Conservation (phyloP, 495 filamentous ascomycete genomes). For the Penicillium malachiteum region DNA sequence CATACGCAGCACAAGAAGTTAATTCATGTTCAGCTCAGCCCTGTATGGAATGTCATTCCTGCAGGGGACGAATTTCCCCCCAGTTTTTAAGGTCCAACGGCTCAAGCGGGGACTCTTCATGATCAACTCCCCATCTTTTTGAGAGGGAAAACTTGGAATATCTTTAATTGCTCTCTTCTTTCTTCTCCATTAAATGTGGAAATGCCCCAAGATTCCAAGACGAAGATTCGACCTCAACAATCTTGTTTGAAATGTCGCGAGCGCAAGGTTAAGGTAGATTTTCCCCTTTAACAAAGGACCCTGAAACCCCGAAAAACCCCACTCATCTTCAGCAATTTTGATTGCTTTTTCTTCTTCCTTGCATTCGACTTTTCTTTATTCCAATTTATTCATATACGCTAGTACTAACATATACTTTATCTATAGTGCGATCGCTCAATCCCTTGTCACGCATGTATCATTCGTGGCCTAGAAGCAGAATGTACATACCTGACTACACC, state of each 20-base stretch:
- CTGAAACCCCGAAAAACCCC: neutral
- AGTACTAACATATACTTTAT: neutral
- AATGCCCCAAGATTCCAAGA: conserved; percentile 20
- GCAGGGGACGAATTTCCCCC: too few relatives aligned
- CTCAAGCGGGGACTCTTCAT: neutral
- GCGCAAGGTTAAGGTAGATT: conserved; percentile 42
- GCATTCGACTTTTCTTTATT: neutral
- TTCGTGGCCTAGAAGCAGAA: conserved; percentile 32
- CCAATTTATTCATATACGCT: neutral
- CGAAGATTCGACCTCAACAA: conserved; percentile 33
- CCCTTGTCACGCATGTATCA: conserved; percentile 32
- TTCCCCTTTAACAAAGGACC: conserved; percentile 29
- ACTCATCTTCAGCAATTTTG: neutral
- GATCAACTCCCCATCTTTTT: neutral
- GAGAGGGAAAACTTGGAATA: neutral
- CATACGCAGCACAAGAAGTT: too few relatives aligned
- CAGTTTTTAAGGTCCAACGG: neutral
- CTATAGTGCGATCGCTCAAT: conserved; percentile 33
- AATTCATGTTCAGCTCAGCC: too few relatives aligned
- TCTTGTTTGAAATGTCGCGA: conserved; percentile 35
- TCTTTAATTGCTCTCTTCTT: neutral
- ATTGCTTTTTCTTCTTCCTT: neutral
- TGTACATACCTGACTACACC: conserved; percentile 33
- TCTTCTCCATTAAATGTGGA: neutral
- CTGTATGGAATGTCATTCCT: too few relatives aligned